Evolutionary conservation across 805 yeast species (phyloP).

Genomic region (Torulaspora maleeae): DNA sequence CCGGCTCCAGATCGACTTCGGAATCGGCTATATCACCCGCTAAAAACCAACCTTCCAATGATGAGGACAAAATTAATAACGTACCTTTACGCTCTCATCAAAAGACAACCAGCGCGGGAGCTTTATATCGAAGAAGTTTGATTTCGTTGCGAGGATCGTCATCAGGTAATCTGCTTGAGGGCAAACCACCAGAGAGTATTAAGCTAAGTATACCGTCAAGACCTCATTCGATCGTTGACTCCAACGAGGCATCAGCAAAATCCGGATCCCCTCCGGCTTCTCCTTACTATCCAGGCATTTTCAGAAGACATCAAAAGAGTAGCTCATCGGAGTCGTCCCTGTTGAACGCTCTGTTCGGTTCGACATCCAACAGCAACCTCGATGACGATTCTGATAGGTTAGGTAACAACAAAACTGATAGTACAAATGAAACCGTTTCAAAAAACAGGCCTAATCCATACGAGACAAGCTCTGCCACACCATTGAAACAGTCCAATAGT

Average conservation of each 20-base stretch:
- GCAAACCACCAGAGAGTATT: constrained; percentile 18
- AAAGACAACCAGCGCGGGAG: constrained; percentile 32
- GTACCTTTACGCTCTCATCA: constrained; percentile 19
- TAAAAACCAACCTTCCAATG: constrained; percentile 4
- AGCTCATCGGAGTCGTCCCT: constrained; percentile 54
- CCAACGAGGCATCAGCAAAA: constrained; percentile 13
- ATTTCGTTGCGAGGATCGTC: constrained; percentile 32
- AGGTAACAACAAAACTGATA: constrained; percentile 9
- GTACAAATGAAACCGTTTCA: constrained; percentile 18
- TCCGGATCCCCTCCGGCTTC: constrained; percentile 28
- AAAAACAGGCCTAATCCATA: constrained; percentile 11
- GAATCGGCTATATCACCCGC: constrained; percentile 23
- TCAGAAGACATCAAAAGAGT: constrained; percentile 61
- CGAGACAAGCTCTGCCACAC: constrained; percentile 14
- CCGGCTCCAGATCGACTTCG: constrained; percentile 28
- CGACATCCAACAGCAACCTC: constrained; percentile 18
- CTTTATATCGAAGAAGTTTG: constrained; percentile 35
- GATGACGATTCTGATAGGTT: constrained; percentile 8
- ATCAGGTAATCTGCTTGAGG: constrained; percentile 11
- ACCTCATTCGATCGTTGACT: constrained; percentile 23
- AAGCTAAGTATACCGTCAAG: constrained; percentile 30
- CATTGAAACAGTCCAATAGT: constrained; percentile 14
- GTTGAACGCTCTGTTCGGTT: constrained; percentile 38
- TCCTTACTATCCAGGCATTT: constrained; percentile 42
- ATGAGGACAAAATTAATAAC: constrained; percentile 10